Base-by-base conservation (phyloP, 2,329 filamentous ascomycete genomes). In the Botrytis sinoallii region DNA sequence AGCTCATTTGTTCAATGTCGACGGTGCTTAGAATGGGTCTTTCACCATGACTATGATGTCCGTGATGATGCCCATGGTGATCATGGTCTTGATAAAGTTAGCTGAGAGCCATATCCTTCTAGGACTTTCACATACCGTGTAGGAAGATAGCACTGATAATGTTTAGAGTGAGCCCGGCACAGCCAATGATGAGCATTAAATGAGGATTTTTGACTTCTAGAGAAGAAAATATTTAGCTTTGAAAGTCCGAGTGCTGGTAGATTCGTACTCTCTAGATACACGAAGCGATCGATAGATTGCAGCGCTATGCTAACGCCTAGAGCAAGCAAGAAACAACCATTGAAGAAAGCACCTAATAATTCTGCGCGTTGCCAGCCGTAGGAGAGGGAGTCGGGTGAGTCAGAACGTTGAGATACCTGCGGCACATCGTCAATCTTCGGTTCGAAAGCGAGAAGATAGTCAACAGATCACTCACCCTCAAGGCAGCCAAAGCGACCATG, bases 301-400 rank as follows among this genome's bases (percentile, higher is more conserved):
- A 94, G 83, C 48, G 92, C 86, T 68, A 94, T 92, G 80, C 91
- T 93, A 52, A 94, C 82, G 1, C 91, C 91, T 3, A 95, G 83
- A 0, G 91, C 92, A 25, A 94, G 82, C 1, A 95, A 85, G 74
- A 95, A 92, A 1, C 91, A 89, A 22, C 92, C 92, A 78, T 95
- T 95, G 85, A 94, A 95, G 81, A 95, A 95, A 35, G 91, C 91
- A 8, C 92, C 92, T 0, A 95, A 84, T 1, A 94, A 81, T n/a
- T 88, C 87, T 25, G 92, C 91, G 46, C 92, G 87, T 73, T 92
- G 90, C 92, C 91, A 94, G n/a, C 92, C 92, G 77, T 92, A 94
- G 0, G 91, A 88, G 25, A 92, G 84, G 16, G 84, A 85, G 75
- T 87, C 84, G 0, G 91, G 90, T 1, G 87, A 87, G 8, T 87